Evolutionary conservation across 768 basidiomycete genomes (phyloP).

Genomic region (Leccinum uliginosum): DNA sequence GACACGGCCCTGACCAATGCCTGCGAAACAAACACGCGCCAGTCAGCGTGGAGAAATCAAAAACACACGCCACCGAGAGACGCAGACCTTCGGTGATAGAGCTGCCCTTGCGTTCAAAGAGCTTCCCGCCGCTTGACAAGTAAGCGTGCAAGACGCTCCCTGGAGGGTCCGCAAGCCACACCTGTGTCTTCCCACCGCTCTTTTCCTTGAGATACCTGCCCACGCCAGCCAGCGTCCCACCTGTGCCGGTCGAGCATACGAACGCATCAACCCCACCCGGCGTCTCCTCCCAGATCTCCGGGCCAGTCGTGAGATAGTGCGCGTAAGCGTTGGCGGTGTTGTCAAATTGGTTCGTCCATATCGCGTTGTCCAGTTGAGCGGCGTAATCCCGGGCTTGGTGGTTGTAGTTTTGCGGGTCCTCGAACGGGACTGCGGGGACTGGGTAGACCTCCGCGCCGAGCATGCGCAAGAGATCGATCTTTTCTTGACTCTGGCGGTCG

Average conservation of each 20-base stretch:
- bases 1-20: slow-evolving; percentile 95
- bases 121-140: slow-evolving; percentile 71
- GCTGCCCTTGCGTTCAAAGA: slow-evolving; percentile 74
- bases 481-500: slow-evolving; percentile 79
- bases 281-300: slow-evolving; percentile 95
- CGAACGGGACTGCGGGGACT: slow-evolving; percentile 94
- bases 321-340: slow-evolving; percentile 87
- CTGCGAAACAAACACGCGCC: slow-evolving; percentile 35
- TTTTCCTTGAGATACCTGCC: slow-evolving; percentile 83
- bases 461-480: slow-evolving; percentile 96
- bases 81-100: slow-evolving; percentile 84
- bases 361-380: slow-evolving; percentile 63
- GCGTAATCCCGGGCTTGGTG: slow-evolving; percentile 94
- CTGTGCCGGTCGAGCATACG: slow-evolving; percentile 91
- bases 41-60: background rate
- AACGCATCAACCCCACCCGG: slow-evolving; percentile 81
- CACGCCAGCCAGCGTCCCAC: slow-evolving; percentile 89
- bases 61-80: background rate
- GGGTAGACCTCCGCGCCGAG: slow-evolving; percentile 95
- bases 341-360: slow-evolving; percentile 99
- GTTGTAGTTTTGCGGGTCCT: slow-evolving; percentile 95
- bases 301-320: slow-evolving; percentile 89
- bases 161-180: slow-evolving; percentile 96
- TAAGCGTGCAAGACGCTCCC: slow-evolving; percentile 89
- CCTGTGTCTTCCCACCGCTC: slow-evolving; percentile 71